phyloP scores from a whole-genome alignment of 2,329 filamentous ascomycete species.

The Hypoxylon sp. region DNA sequence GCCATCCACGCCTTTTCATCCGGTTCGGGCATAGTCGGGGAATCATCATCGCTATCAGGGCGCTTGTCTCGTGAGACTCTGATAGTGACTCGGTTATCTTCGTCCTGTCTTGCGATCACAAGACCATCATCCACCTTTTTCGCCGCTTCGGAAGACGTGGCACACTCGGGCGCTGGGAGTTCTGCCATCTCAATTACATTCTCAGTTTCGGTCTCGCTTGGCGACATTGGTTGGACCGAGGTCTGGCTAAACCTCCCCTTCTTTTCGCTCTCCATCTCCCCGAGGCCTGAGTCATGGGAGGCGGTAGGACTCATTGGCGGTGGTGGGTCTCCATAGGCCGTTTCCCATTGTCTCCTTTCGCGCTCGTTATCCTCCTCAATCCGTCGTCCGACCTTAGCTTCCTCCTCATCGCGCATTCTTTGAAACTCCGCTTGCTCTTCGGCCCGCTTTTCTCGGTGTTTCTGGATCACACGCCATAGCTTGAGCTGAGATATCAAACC shows the following conservation, averaged over 20 bases:
- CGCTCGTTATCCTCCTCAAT: constrained; percentile 73
- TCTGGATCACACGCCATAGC: constrained; percentile 85
- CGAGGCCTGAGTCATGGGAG: constrained; percentile 67
- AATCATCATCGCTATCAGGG: constrained; percentile 49
- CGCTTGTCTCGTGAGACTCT: constrained; percentile 67
- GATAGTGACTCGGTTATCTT: constrained; percentile 66
- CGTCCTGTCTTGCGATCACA: constrained; percentile 59
- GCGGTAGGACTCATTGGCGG: constrained; percentile 50
- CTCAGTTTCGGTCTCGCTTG: constrained; percentile 59
- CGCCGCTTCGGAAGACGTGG: constrained; percentile 27
- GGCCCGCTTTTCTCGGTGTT: constrained; percentile 69
- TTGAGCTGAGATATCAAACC: constrained; percentile 88
- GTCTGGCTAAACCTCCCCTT: constrained; percentile 53
- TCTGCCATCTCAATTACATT: constrained; percentile 69
- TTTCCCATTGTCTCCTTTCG: constrained; percentile 82
- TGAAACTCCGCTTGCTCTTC: constrained; percentile 65
- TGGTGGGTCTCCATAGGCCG: constrained; percentile 74
- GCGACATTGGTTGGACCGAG: constrained; percentile 54
- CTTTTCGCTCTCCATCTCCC: constrained; percentile 63
- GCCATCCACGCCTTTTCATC: constrained; percentile 56
- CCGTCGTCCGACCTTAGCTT: constrained; percentile 78
- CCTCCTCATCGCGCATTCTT: constrained; percentile 64
- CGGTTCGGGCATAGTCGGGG: constrained; percentile 44
- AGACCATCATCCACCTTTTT: constrained; percentile 54
- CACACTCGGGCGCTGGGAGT: constrained; percentile 57